phyloP scores from a whole-genome alignment of 2,329 filamentous ascomycete species.

The Epichloe elymi region DNA sequence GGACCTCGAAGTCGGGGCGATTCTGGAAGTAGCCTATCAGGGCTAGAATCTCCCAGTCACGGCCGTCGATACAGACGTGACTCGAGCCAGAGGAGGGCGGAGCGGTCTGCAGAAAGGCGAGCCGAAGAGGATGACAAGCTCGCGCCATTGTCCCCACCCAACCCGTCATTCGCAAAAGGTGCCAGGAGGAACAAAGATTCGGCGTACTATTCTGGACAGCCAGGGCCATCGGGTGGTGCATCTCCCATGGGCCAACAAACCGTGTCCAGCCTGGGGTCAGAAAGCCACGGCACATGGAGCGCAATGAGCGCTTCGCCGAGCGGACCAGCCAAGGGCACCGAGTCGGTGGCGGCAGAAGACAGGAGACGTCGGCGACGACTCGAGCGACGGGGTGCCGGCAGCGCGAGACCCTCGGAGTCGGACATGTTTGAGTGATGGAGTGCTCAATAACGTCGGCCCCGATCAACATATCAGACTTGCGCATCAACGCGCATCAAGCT shows the following conservation, averaged over 20 bases:
- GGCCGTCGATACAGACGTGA: slow-evolving; percentile 39
- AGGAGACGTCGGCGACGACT: slow-evolving; percentile 40
- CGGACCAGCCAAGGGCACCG: slow-evolving; percentile 22
- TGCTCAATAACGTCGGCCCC: neutral
- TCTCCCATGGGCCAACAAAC: slow-evolving; percentile 26
- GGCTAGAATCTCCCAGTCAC: slow-evolving; percentile 36
- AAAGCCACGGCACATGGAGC: slow-evolving; percentile 41
- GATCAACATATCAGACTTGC: too few relatives aligned
- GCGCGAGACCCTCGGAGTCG: slow-evolving; percentile 17
- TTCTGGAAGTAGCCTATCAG: slow-evolving; percentile 44
- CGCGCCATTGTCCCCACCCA: slow-evolving; percentile 39
- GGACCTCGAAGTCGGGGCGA: slow-evolving; percentile 30
- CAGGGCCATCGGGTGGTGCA: slow-evolving; percentile 30
- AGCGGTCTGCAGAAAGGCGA: slow-evolving; percentile 32
- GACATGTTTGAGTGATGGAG: slow-evolving; percentile 26
- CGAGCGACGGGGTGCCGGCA: slow-evolving; percentile 35
- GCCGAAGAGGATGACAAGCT: slow-evolving; percentile 26
- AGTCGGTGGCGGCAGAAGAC: slow-evolving; percentile 32
- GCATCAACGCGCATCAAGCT: too few relatives aligned
- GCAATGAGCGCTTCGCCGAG: slow-evolving; percentile 34
- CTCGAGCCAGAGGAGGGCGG: slow-evolving; percentile 32
- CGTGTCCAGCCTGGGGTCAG: slow-evolving; percentile 35
- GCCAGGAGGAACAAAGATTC: slow-evolving; percentile 42
- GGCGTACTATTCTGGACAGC: slow-evolving; percentile 45
- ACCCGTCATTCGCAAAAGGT: slow-evolving; percentile 41